A percentile compares a stretch with the other conserved stretches of the same genome.
Conservation (phyloP, 805 yeast species). For the Suhomyces vadensis region DNA sequence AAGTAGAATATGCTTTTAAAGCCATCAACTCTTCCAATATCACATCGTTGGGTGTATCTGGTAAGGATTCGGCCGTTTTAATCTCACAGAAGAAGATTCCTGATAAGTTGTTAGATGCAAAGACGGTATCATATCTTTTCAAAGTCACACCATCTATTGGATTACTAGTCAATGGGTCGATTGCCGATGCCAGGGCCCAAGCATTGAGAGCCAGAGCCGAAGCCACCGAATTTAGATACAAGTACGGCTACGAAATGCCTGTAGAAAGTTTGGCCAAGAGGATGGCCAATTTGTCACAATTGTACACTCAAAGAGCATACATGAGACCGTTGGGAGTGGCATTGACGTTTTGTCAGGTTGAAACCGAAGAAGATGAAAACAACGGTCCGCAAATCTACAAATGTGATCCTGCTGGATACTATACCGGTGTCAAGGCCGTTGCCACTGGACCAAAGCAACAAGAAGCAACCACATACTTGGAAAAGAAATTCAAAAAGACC, state of each 20-base stretch:
- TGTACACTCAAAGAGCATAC: conserved; percentile 96
- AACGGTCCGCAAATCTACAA: conserved; percentile 87
- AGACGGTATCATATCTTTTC: conserved; percentile 84
- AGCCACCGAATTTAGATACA: conserved; percentile 92
- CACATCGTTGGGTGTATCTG: conserved; percentile 84
- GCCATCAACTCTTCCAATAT: conserved; percentile 92
- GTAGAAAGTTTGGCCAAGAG: conserved; percentile 89
- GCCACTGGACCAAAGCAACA: conserved; percentile 98
- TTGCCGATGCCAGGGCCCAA: conserved; percentile 91
- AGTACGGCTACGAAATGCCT: conserved; percentile 96
- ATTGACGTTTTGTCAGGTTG: conserved; percentile 77
- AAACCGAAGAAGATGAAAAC: conserved; percentile 69
- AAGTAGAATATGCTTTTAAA: conserved; percentile 97
- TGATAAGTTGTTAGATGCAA: conserved; percentile 86
- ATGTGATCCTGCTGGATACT: conserved; percentile 98
- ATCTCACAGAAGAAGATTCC: conserved; percentile 96
- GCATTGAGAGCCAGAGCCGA: conserved; percentile 92
- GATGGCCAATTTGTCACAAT: conserved; percentile 93
- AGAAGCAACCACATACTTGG: conserved; percentile 86
- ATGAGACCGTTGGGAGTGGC: conserved; percentile 98
- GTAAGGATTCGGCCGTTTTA: conserved; percentile 82
- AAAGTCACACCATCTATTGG: conserved; percentile 80
- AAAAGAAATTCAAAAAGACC: conserved; percentile 79
- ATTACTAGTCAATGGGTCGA: conserved; percentile 90
- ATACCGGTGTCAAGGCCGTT: conserved; percentile 84